A percentile compares a stretch with the other conserved stretches of the same genome.
Evolutionary conservation across 1,284 basidiomycete species (phyloP).

Genomic region (Pisolithus thermaeus): DNA sequence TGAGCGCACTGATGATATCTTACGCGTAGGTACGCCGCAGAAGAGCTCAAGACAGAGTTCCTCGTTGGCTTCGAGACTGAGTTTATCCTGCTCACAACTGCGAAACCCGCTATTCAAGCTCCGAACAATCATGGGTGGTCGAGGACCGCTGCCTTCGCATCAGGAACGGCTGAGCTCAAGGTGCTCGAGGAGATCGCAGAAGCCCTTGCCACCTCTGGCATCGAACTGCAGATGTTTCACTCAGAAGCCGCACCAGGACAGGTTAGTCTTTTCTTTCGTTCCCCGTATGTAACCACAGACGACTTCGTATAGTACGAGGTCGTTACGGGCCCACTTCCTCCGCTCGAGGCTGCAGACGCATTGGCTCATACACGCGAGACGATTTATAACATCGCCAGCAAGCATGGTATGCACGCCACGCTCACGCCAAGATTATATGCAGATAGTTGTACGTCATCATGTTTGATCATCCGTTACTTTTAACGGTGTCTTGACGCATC

Average conservation of each 20-base stretch:
- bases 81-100: slow-evolving; percentile 42
- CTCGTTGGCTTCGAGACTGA: slow-evolving; percentile 66
- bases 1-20: not conserved
- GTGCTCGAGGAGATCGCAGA: slow-evolving; percentile 52
- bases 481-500: not conserved
- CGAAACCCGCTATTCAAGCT: slow-evolving; percentile 34
- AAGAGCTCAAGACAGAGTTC: slow-evolving; percentile 41
- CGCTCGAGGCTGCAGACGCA: slow-evolving; percentile 62
- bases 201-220: slow-evolving; percentile 36
- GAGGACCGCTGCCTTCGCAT: slow-evolving; percentile 36
- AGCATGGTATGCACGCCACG: slow-evolving; percentile 60
- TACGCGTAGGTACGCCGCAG: slow-evolving; percentile 32
- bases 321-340: slow-evolving; percentile 57
- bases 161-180: slow-evolving; percentile 39
- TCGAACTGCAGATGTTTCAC: slow-evolving; percentile 54
- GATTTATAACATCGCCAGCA: slow-evolving; percentile 57
- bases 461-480: not conserved
- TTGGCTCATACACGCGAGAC: slow-evolving; percentile 62
- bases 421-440: slow-evolving; percentile 52
- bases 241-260: slow-evolving; percentile 67
- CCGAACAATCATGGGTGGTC: slow-evolving; percentile 48
- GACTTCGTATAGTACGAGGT: slow-evolving; percentile 48
- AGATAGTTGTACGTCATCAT: slow-evolving; percentile 33
- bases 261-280: slow-evolving; percentile 25
- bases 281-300: not conserved